A percentile compares a stretch with the other conserved stretches of the same genome.
Evolutionary conservation across 306 rosid species (phyloP).

Genomic region (Adenanthera pavonina): DNA sequence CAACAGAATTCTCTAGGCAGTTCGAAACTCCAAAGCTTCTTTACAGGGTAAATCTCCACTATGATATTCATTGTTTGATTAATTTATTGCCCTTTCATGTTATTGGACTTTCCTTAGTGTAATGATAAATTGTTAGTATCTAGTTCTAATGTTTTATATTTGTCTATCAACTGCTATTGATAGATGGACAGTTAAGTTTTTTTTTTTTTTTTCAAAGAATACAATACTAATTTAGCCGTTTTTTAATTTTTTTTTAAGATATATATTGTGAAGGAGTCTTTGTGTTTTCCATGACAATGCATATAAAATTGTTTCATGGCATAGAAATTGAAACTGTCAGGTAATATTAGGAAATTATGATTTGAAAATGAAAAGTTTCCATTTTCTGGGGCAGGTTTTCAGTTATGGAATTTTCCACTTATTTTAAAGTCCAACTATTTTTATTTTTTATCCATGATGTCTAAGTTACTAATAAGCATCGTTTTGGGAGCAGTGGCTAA

Average conservation of each 20-base stretch:
- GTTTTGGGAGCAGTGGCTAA: conserved; percentile 1
- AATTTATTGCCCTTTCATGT: neutral
- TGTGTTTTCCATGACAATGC: conserved; percentile 22
- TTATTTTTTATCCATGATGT: neutral
- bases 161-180: conserved; percentile 6
- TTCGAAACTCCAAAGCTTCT: conserved; percentile 57
- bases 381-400: conserved; percentile 10
- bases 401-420: neutral
- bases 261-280: neutral
- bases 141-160: neutral
- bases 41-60: conserved; percentile 53
- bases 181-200: neutral
- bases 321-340: neutral
- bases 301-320: conserved; percentile 18
- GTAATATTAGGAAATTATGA: conserved; percentile 8
- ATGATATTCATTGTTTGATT: conserved; percentile 27
- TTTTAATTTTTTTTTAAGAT: conserved; percentile 1
- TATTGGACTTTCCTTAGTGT: neutral
- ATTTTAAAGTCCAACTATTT: neutral
- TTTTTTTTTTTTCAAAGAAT: neutral
- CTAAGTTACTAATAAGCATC: conserved; percentile 15
- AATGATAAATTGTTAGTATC: conserved; percentile 20
- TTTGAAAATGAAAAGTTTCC: conserved; percentile 1
- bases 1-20: conserved; percentile 45
- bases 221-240: neutral